These are phyloP conservation scores for Aspergillus sp. DNA, from an alignment of 2,329 filamentous ascomycete genomes.

Conservation along the genomic window DNA sequence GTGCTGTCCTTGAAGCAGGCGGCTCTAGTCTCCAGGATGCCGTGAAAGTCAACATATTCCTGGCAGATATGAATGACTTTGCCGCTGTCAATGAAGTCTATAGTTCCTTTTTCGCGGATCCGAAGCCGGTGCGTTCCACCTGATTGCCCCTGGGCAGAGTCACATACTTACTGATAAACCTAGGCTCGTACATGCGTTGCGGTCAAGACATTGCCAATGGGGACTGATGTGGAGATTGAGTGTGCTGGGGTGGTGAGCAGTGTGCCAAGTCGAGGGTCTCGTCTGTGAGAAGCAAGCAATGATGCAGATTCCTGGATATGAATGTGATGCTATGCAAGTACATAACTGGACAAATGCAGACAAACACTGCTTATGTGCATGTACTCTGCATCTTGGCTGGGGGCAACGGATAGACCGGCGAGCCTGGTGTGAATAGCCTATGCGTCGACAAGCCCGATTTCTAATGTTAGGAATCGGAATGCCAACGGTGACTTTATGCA, in stretches of 20 bases:
- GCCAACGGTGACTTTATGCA: background rate
- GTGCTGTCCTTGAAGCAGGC: conserved; percentile 60
- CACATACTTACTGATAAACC: background rate
- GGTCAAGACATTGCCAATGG: conserved; percentile 53
- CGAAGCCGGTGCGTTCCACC: conserved; percentile 29
- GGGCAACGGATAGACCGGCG: background rate
- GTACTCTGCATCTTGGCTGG: background rate
- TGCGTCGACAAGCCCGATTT: background rate
- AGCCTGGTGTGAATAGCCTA: background rate
- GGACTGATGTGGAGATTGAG: conserved; percentile 58
- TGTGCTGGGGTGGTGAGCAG: conserved; percentile 46
- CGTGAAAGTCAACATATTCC: conserved; percentile 67
- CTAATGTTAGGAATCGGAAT: background rate
- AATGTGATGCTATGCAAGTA: background rate
- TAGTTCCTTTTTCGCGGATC: conserved; percentile 26
- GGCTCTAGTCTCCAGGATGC: conserved; percentile 60
- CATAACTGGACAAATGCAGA: background rate
- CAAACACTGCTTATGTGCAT: background rate
- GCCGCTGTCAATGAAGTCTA: conserved; percentile 80
- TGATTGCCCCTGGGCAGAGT: background rate
- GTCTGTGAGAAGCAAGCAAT: background rate
- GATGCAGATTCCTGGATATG: background rate
- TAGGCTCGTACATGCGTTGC: conserved; percentile 51
- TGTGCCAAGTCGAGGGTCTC: conserved; percentile 4
- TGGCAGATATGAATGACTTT: conserved; percentile 66